Base-by-base conservation (phyloP, 768 basidiomycete species). In the Baorangia bicolor region DNA sequence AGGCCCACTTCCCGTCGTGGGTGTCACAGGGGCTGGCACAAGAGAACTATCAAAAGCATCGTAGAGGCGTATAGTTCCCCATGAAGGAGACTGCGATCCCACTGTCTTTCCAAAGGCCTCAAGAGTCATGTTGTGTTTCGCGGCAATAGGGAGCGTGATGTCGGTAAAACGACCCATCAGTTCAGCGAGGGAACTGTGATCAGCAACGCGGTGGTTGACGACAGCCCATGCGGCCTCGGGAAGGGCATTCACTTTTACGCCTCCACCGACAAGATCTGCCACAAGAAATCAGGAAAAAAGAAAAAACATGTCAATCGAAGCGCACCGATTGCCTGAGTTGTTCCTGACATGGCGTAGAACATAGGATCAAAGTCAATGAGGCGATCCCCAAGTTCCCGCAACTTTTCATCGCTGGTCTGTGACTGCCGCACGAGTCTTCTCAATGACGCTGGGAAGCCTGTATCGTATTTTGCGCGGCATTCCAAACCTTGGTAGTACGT, bases 241-340 rank as follows among this genome's bases (percentile, higher is more conserved):
- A 12, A 82, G 68, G 2, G 78, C 77, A 54, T 81, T 80, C 40
- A 73, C 67, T 69, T 82, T 81, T 1, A 73, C 70, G 13, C 72
- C 75, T 14, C 76, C 76, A 21, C 67, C 58, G 41, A 81, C 68
- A 10, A 82, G 60, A 53, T 81, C 79, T 60, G 72, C 63, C 62
- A 52, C 63, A 64, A 33, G 63, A 56, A 13, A 64, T 68, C 8
- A 69, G 65, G 64, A 12, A 45, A 64, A 1, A 60, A 64, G 28
- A 3, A 4, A 37, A 56, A 44, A 5, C 21, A 37, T 5, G 27
- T 13, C 55, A 58, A 18, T 21, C 7, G 11, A 39, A 48, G 20
- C 66, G 41, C 27, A 72, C 68, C 62, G 16, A 69, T 47, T 21
- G 66, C 69, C 31, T 68, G 68, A 45, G 69, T 70, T 33, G 69